Conservation (phyloP, 2,329 filamentous ascomycete species). For the Ceratocystis cacaofunesta region DNA sequence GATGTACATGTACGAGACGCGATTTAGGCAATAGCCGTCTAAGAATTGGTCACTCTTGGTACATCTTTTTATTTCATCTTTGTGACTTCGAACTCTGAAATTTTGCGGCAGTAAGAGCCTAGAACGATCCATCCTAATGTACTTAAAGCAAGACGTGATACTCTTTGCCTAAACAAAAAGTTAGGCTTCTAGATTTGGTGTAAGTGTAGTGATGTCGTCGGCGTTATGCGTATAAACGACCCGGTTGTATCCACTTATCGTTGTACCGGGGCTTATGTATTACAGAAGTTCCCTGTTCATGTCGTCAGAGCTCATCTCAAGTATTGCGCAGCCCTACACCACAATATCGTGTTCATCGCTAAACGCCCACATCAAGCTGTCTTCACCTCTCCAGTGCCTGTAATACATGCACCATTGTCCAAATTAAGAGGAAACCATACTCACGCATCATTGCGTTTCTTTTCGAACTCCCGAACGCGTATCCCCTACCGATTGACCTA, state of each 20-base stretch:
- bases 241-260: not conserved
- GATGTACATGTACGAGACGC: not conserved
- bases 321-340: not conserved
- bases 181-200: not conserved
- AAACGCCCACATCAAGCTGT: not conserved
- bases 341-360: not conserved
- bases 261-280: not conserved
- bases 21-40: not conserved
- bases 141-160: not conserved
- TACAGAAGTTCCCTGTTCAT: not conserved
- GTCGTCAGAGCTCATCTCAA: not conserved
- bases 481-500: not conserved
- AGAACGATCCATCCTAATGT: not conserved
- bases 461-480: not conserved
- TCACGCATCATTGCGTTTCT: not conserved
- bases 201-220: constrained; percentile 3
- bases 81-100: too few species aligned
- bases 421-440: not conserved
- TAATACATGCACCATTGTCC: not conserved
- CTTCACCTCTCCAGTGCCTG: not conserved
- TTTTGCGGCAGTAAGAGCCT: not conserved
- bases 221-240: not conserved
- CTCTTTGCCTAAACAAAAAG: not conserved
- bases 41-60: not conserved
- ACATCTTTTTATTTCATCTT: too few species aligned